phyloP scores from a whole-genome alignment of 2,329 filamentous ascomycete species.

The Bipolaris gigantea region DNA sequence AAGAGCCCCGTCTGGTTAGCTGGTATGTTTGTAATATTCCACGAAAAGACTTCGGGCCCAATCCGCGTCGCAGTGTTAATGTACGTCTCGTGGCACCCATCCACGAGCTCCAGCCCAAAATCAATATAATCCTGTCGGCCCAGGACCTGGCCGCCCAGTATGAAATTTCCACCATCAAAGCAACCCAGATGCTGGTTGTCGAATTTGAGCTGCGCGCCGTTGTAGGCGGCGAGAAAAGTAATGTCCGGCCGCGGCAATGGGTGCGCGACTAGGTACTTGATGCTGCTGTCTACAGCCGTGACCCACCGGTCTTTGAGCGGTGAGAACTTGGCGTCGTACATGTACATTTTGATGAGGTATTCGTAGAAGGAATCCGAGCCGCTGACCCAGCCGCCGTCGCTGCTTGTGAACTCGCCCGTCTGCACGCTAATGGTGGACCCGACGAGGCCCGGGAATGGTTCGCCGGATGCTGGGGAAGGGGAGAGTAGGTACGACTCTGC shows the following conservation, averaged over 20 bases:
- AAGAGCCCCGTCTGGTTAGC: constrained; percentile 60
- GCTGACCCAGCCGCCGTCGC: constrained; percentile 73
- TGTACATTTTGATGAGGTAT: constrained; percentile 88
- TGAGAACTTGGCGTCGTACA: constrained; percentile 72
- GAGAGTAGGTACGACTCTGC: constrained; percentile 71
- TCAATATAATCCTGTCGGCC: constrained; percentile 66
- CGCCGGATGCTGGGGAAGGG: constrained; percentile 62
- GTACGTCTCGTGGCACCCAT: constrained; percentile 77
- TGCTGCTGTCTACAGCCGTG: constrained; percentile 73
- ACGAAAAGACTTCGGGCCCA: constrained; percentile 66
- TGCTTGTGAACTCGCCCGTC: constrained; percentile 68
- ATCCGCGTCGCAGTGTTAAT: constrained; percentile 68
- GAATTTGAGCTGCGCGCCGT: constrained; percentile 47
- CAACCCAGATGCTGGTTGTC: constrained; percentile 64
- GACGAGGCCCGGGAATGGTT: constrained; percentile 77
- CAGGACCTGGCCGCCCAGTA: constrained; percentile 76
- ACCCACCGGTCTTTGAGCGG: constrained; percentile 74
- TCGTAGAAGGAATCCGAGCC: constrained; percentile 83
- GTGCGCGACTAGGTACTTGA: constrained; percentile 69
- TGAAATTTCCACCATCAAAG: constrained; percentile 83
- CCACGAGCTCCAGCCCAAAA: constrained; percentile 72
- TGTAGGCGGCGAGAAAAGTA: constrained; percentile 68
- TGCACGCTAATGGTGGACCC: constrained; percentile 67
- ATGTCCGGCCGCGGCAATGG: constrained; percentile 68
- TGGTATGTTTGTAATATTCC: constrained; percentile 41